Evolutionary conservation across 768 basidiomycete species (phyloP), one percentile per base, ranked within the genome.

Genomic region (Hydnum rufescens): DNA sequence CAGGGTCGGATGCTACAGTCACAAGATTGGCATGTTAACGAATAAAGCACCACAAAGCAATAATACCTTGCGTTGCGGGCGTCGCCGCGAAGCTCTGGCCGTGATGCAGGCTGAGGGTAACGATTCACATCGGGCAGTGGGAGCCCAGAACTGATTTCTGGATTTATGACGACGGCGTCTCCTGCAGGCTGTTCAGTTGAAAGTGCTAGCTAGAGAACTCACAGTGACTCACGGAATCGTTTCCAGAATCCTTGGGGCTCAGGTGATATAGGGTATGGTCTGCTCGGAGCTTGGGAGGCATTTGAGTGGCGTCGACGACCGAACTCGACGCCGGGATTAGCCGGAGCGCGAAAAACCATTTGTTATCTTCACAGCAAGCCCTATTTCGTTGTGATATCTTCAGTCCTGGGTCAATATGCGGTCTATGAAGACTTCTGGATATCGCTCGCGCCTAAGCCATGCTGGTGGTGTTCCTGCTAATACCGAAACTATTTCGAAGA

Each of bases 201-300:
- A 47, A 13, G 8, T 28, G 8, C 34, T 19, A 39, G 19, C 34
- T 8, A 8, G 34, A 19, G n/a, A 26, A 6, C 23, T 1, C n/a
- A 29, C 23, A 19, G 3, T 5, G 28, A 71, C 86, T 55, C 59
- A 89, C 89, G 77, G 62, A 95, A 88, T 70, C 83, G 88, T 76
- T 92, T 93, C 90, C 90, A 93, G 64, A 93, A 92, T 5, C 90
- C 89, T 66, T 78, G 25, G 83, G 80, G 60, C 75, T 77, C 60
- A 88, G 75, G 63, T 95, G 90, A 66, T 95, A 95, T 43, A 88
- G 73, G 2, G 85, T 90, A 32, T 82, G 79, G 62, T 95, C 87
- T 57, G 87, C 85, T 64, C 64, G 3, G 16, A 30, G 25, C 32
- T 50, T 50, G 16, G 49, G 25, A 29, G 32, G 18, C 49, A 50